Base-by-base conservation (phyloP, 2,329 filamentous ascomycete genomes). In the Aspergillus terreus region DNA sequence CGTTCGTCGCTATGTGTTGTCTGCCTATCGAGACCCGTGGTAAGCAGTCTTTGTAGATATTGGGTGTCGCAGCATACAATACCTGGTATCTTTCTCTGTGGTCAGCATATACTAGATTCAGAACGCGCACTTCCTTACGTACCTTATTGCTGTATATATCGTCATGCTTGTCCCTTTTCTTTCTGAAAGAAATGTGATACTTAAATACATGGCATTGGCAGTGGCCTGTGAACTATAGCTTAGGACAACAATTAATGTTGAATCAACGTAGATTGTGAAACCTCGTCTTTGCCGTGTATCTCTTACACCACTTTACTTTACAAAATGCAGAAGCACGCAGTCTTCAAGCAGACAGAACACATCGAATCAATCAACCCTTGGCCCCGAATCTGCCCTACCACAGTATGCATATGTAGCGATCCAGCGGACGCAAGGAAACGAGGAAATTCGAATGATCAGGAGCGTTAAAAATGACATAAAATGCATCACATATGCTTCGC, bases 11-110 rank as follows among this genome's bases (percentile, higher is more conserved):
- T 1, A 77, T 77, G 75, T 65, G 64, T 38, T 60, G 69, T 15
- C 64, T 77, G 23, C 75, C 75, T 0, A 77, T 77, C 45, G 75
- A 78, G 63, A 78, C 75, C 11, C 65, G 71, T 44, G 75, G 75
- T 4, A 74, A 66, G 55, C 70, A 75, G 55, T 63, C 64, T 41
- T 55, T 77, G 36, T 75, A 68, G 44, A 17, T 15, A 9, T 6
- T 38, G 35, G 27, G 14, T 38, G 14, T 12, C 10, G 33, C n/a
- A n/a, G 4, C 33, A 9, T 12, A 35, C 10, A n/a, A 12, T 7
- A n/a, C n/a, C 12, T 47, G 6, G 19, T 43, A 4, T 15, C 17
- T 11, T 44, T 12, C 15, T 32, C 15, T 5, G n/a, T 6, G 4
- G 11, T 35, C 11, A 12, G 11, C 33, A 4, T 35, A 12, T 35